phyloP scores from a whole-genome alignment of 2,329 filamentous ascomycete species.

The Aspergillus persii region DNA sequence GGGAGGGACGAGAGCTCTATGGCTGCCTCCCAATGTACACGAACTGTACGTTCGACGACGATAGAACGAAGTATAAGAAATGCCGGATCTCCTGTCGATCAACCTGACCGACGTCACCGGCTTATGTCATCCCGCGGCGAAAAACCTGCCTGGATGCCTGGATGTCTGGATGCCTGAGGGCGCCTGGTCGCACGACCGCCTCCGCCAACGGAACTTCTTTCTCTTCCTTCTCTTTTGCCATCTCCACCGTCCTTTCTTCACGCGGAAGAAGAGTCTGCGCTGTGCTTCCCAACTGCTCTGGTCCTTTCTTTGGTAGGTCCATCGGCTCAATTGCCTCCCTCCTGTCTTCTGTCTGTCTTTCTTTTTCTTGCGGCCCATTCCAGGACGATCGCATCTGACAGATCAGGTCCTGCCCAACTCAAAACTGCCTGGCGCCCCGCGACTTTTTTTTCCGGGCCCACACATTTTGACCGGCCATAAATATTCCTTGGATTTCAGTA shows the following conservation, averaged over 20 bases:
- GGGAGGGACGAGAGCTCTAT: neutral
- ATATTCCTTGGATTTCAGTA: neutral
- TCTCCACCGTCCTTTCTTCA: neutral
- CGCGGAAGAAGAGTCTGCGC: no score
- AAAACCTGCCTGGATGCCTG: neutral
- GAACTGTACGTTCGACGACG: no score
- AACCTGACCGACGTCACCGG: constrained; percentile 1
- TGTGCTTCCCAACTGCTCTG: neutral
- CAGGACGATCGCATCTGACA: neutral
- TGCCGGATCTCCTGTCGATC: neutral
- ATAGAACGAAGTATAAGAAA: no score
- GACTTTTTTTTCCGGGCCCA: constrained; percentile 12
- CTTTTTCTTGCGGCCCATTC: neutral
- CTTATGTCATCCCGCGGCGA: neutral
- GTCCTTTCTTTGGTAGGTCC: neutral
- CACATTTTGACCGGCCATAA: constrained; percentile 3
- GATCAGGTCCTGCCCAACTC: neutral
- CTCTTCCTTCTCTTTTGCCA: neutral
- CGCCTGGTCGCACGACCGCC: neutral
- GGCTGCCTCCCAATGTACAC: neutral
- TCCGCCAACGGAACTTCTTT: neutral
- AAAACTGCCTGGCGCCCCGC: constrained; percentile 1
- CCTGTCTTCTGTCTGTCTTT: neutral
- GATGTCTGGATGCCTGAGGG: no score
- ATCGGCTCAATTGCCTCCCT: neutral